Evolutionary conservation across 305 asterid species (phyloP).

Genomic region (Fraxinus baroniana): DNA sequence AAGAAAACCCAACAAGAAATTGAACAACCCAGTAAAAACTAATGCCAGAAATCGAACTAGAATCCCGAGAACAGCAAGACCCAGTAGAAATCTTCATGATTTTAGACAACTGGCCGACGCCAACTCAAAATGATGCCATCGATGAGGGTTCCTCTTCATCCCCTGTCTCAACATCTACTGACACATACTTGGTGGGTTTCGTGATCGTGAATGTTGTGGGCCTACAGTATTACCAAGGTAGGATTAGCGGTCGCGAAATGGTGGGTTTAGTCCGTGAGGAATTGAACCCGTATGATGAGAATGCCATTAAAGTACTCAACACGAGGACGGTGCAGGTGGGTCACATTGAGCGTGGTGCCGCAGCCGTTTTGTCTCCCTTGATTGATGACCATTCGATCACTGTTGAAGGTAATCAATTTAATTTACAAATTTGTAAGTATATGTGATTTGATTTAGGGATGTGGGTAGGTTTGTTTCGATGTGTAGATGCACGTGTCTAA

Average conservation of each 20-base stretch:
- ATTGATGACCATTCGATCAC: constrained; percentile 47
- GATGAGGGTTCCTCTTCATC: constrained; percentile 22
- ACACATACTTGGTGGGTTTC: constrained; percentile 59
- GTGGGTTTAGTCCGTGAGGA: constrained; percentile 79
- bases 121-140: constrained; percentile 22
- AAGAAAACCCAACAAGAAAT: background rate
- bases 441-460: background rate
- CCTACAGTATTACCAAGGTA: constrained; percentile 58
- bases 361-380: constrained; percentile 69
- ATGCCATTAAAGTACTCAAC: constrained; percentile 79
- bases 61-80: constrained; percentile 28
- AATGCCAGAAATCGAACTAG: constrained; percentile 31
- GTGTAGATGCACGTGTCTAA: background rate
- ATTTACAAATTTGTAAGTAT: background rate
- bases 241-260: constrained; percentile 66
- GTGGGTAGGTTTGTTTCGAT: background rate
- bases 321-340: constrained; percentile 70
- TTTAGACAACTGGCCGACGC: constrained; percentile 43
- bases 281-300: constrained; percentile 50
- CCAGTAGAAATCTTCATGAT: constrained; percentile 44
- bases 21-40: background rate
- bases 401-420: constrained; percentile 48
- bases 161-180: constrained; percentile 15
- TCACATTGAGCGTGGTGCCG: constrained; percentile 57
- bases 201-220: constrained; percentile 73